phyloP scores from a whole-genome alignment of 805 yeast genomes.

The Sugiyamaella chiloensis region DNA sequence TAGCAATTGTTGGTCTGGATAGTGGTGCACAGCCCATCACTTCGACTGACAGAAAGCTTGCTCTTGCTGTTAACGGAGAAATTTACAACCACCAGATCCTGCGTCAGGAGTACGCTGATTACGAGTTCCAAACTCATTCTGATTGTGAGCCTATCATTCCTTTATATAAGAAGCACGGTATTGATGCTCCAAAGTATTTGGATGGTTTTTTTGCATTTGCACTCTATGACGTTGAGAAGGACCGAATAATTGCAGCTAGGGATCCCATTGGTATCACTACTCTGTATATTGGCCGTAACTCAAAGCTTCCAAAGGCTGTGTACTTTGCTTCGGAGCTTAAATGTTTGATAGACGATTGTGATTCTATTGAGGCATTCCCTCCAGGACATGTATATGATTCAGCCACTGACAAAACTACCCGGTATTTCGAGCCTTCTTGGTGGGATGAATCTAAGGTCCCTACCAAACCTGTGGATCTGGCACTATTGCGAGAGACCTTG shows the following conservation, averaged over 20 bases:
- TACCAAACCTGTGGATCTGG: constrained; percentile 68
- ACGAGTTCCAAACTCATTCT: constrained; percentile 76
- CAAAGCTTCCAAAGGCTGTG: constrained; percentile 64
- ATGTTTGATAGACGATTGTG: constrained; percentile 93
- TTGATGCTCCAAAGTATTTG: constrained; percentile 85
- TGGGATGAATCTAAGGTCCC: constrained; percentile 82
- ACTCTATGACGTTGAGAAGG: constrained; percentile 75
- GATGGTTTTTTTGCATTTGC: constrained; percentile 99
- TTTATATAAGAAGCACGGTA: constrained; percentile 76
- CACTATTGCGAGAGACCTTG: constrained; percentile 67
- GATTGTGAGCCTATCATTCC: constrained; percentile 99
- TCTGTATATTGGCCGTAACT: constrained; percentile 86
- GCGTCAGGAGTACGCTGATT: constrained; percentile 70
- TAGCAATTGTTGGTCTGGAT: constrained; percentile 95
- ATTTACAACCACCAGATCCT: constrained; percentile 93
- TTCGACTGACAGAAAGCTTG: constrained; percentile 67
- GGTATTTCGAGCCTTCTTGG: constrained; percentile 94
- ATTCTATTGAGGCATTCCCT: constrained; percentile 87
- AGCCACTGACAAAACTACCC: constrained; percentile 73
- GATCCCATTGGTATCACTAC: constrained; percentile 98
- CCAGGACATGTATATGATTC: constrained; percentile 98
- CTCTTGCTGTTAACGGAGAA: constrained; percentile 93
- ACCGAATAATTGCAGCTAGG: constrained; percentile 93
- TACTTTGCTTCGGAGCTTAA: constrained; percentile 94
- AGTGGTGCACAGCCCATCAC: constrained; percentile 98